Evolutionary conservation across 768 basidiomycete genomes (phyloP), one percentile per base, ranked within the genome.

Genomic region (Cyclocybe cylindracea): DNA sequence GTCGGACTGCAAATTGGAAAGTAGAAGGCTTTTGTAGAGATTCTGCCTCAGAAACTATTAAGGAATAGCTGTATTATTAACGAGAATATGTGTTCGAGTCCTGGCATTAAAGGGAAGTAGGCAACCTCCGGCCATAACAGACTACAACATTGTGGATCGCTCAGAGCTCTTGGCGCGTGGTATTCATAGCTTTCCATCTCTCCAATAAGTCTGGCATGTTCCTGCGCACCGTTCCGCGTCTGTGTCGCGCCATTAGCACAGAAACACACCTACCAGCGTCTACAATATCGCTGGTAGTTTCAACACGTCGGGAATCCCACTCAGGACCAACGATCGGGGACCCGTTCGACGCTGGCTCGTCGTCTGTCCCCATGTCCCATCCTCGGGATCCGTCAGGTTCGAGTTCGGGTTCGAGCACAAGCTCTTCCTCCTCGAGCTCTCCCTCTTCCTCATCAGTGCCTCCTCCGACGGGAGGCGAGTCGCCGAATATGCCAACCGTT

Each of bases 331-430:
- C 44, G 16, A 54, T 60, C 10, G 53, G 59, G 32, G 65, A 68
- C 47, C 61, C 64, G 10, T 44, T 46, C 10, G 9, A 43, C 8
- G 14, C 60, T 6, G 32, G 35, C 19, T 31, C 54, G 13, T 10
- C 41, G 40, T 47, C 47, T 13, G 51, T 55, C 2, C 56, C 62
- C 10, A 47, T 63, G 55, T 57, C 59, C 10, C 63, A 65, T 43
- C 62, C 62, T 48, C 57, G 53, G 40, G 62, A 66, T 44, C 61
- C 60, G 1, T 53, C 57, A 35, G 39, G 14, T 31, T 49, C 57
- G 32, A 9, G 37, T 33, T 51, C 57, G 32, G 7, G 37, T 24
- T 48, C 51, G 33, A 47, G 50, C 19, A 40, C 55, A 36, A 44
- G 38, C 29, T 46, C 60, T 18, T 29, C 63, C 14, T 29, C 56